Percentiles rank a stretch among this genome's conserved stretches.
Conservation (phyloP, 352 stramenopile genomes). For the Globisporangium irregulare region DNA sequence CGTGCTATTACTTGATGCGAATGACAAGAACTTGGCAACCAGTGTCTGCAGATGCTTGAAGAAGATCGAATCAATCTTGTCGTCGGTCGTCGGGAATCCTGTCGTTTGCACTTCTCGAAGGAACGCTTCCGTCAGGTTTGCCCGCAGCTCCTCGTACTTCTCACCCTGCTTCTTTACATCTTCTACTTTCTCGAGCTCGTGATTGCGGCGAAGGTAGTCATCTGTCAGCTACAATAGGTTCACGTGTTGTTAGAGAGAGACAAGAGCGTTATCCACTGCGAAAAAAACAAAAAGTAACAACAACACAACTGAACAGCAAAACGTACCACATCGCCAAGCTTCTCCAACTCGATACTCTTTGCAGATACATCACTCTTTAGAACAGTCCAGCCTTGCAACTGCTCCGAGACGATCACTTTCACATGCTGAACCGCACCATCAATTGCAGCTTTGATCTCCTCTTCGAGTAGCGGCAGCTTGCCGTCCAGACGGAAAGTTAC, state of each 20-base stretch:
- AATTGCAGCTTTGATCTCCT: slow-evolving; percentile 61
- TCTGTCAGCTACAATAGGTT: slow-evolving; percentile 45
- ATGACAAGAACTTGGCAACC: slow-evolving; percentile 55
- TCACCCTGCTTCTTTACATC: slow-evolving; percentile 52
- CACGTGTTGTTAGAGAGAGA: neutral
- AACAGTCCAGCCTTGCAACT: slow-evolving; percentile 74
- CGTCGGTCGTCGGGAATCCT: slow-evolving; percentile 58
- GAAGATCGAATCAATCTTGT: slow-evolving; percentile 65
- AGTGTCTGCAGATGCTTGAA: slow-evolving; percentile 52
- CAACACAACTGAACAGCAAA: slow-evolving; percentile 4
- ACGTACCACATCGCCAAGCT: slow-evolving; percentile 72
- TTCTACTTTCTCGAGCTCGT: slow-evolving; percentile 57
- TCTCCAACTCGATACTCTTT: slow-evolving; percentile 69
- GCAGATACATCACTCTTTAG: slow-evolving; percentile 55
- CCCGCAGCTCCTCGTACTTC: slow-evolving; percentile 55
- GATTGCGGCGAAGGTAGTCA: slow-evolving; percentile 66
- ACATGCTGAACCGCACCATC: slow-evolving; percentile 55
- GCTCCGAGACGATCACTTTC: slow-evolving; percentile 42
- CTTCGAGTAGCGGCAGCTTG: slow-evolving; percentile 58
- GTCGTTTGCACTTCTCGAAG: slow-evolving; percentile 46
- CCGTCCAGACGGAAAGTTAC: slow-evolving; percentile 56
- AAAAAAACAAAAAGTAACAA: neutral
- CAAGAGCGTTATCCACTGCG: neutral
- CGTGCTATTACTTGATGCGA: slow-evolving; percentile 35
- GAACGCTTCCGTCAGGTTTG: slow-evolving; percentile 55